Percentiles rank a stretch among this genome's conserved stretches.
These are phyloP conservation scores for Peniophora sp. DNA, from an alignment of 1,284 basidiomycete species.

Conservation along the genomic window DNA sequence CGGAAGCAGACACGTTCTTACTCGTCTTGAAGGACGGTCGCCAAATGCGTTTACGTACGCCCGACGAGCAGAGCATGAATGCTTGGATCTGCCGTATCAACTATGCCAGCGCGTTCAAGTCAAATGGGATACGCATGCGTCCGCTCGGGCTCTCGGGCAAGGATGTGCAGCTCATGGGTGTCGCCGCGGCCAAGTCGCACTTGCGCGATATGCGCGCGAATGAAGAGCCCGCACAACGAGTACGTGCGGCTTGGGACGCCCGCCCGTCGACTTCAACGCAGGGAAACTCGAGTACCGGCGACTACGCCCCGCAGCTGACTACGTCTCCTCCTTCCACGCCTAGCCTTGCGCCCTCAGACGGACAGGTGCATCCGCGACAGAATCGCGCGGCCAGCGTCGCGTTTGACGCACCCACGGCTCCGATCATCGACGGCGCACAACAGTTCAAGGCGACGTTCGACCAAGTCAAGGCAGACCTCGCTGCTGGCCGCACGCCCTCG, in stretches of 20 bases:
- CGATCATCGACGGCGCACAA: slow-evolving; percentile 45
- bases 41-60: slow-evolving; percentile 77
- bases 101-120: slow-evolving; percentile 90
- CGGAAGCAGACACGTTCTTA: slow-evolving; percentile 49
- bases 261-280: slow-evolving; percentile 9
- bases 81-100: slow-evolving; percentile 93
- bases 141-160: slow-evolving; percentile 59
- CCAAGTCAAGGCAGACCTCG: slow-evolving; percentile 78
- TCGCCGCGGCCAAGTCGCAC: slow-evolving; percentile 79
- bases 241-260: slow-evolving; percentile 29
- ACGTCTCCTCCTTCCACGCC: slow-evolving; percentile 5
- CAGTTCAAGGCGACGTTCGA: slow-evolving; percentile 80
- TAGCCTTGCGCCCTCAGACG: slow-evolving; percentile 5
- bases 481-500: slow-evolving; percentile 31
- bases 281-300: slow-evolving; percentile 5
- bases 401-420: slow-evolving; percentile 33
- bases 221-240: too few species aligned
- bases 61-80: slow-evolving; percentile 73
- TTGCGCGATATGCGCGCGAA: slow-evolving; percentile 51
- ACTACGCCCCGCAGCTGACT: slow-evolving; percentile 6
- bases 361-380: slow-evolving; percentile 17
- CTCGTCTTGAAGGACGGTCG: slow-evolving; percentile 72
- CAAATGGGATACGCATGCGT: slow-evolving; percentile 80
- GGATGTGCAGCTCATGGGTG: slow-evolving; percentile 71
- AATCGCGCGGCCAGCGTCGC: slow-evolving; percentile 25